A percentile compares a stretch with the other conserved stretches of the same genome.
These are phyloP conservation scores for Lasiodiplodia theobromae DNA, from an alignment of 2,329 filamentous ascomycete genomes.

Conservation along the genomic window DNA sequence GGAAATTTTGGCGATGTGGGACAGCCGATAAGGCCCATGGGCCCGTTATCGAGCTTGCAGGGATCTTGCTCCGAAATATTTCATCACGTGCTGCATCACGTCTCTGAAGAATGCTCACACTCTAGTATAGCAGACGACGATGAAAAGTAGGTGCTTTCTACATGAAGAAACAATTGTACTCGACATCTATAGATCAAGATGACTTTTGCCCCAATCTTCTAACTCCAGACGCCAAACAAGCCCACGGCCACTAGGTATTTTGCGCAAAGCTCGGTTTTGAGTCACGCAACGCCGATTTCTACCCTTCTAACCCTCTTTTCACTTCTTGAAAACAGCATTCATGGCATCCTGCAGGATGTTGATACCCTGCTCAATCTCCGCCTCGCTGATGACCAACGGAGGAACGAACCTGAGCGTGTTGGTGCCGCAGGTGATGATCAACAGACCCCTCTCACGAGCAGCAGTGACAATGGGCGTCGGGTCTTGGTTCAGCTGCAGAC, in stretches of 20 bases:
- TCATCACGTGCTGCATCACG: neutral
- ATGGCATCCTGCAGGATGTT: slow-evolving; percentile 75
- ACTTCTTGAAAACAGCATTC: slow-evolving; percentile 57
- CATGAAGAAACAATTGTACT: neutral
- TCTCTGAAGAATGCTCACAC: neutral
- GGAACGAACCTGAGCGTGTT: slow-evolving; percentile 95
- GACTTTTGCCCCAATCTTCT: neutral
- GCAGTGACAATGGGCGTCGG: slow-evolving; percentile 79
- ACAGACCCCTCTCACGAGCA: slow-evolving; percentile 82
- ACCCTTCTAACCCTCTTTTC: slow-evolving; percentile 30
- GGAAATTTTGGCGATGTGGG: slow-evolving; percentile 30
- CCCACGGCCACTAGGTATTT: neutral
- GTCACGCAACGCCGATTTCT: slow-evolving; percentile 25
- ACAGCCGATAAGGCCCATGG: slow-evolving; percentile 11
- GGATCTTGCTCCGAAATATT: slow-evolving; percentile 1
- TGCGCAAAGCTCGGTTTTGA: neutral
- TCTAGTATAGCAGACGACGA: neutral
- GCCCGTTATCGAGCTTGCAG: slow-evolving; percentile 24
- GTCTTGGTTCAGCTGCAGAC: slow-evolving; percentile 80
- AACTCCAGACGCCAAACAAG: slow-evolving; percentile 16
- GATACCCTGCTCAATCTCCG: slow-evolving; percentile 81
- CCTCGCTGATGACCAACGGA: slow-evolving; percentile 78
- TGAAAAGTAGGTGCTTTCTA: neutral
- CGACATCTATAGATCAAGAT: neutral
- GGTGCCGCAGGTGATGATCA: slow-evolving; percentile 91